Conservation (phyloP, 2,329 filamentous ascomycete genomes). For the Sphaerulina musiva region DNA sequence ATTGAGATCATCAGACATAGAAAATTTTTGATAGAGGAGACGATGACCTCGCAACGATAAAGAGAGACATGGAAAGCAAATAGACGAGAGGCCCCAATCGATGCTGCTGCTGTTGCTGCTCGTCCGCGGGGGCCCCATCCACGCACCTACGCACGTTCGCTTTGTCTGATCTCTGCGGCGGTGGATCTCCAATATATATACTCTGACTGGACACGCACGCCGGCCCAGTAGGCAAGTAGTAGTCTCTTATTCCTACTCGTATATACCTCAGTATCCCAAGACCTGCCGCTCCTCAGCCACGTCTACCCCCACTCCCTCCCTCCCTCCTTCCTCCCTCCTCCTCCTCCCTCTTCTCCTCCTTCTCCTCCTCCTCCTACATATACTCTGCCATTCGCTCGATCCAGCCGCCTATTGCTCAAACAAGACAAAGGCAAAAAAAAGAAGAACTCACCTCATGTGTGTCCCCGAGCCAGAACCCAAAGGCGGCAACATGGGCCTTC, state of each 20-base stretch:
- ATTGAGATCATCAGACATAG: constrained; percentile 13
- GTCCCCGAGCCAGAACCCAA: not conserved
- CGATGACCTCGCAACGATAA: not conserved
- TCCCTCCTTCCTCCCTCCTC: no score
- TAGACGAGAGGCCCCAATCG: constrained; percentile 6
- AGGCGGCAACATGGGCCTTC: not conserved
- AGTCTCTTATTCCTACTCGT: no score
- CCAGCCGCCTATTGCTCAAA: not conserved
- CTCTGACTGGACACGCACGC: constrained; percentile 1
- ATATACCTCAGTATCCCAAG: not conserved
- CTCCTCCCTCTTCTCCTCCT: no score
- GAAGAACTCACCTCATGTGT: not conserved
- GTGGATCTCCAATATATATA: not conserved
- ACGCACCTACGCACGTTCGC: not conserved
- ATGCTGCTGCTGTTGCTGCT: no score
- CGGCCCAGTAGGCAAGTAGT: constrained; percentile 3
- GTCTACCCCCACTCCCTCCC: not conserved
- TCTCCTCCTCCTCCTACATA: not conserved
- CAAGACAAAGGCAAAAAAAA: not conserved
- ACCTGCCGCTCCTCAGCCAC: not conserved
- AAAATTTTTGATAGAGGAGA: not conserved
- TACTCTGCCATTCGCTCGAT: not conserved
- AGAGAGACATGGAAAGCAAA: constrained; percentile 5
- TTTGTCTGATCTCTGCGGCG: not conserved
- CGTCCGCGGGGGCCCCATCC: no score